Conservation (phyloP, 2,329 filamentous ascomycete species). For the Truncatella angustata region DNA sequence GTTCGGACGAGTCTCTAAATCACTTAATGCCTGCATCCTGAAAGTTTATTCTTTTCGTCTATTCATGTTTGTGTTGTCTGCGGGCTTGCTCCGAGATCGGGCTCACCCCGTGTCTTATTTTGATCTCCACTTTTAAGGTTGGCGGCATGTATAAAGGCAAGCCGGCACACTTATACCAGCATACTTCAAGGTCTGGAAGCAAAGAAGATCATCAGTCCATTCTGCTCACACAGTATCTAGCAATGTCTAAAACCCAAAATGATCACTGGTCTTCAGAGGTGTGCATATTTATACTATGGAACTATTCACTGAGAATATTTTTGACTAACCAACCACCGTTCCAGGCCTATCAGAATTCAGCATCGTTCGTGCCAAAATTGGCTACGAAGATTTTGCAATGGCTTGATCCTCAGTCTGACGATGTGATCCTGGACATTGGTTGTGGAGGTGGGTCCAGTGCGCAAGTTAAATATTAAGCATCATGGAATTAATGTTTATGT, state of each 20-base stretch:
- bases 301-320: no score
- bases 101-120: neutral
- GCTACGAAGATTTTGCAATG: constrained; percentile 57
- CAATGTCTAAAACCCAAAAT: constrained; percentile 22
- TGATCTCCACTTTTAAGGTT: neutral
- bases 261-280: constrained; percentile 43
- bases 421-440: constrained; percentile 60
- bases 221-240: constrained; percentile 4
- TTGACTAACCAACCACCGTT: neutral
- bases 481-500: no score
- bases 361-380: constrained; percentile 63
- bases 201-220: neutral
- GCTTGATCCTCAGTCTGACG: constrained; percentile 56
- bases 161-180: no score
- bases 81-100: constrained; percentile 2
- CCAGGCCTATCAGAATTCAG: constrained; percentile 59
- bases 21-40: no score
- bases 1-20: no score
- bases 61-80: no score
- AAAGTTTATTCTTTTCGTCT: no score
- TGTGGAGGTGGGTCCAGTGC: constrained; percentile 58
- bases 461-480: neutral
- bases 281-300: constrained; percentile 2
- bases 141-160: no score
- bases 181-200: no score